phyloP scores from a whole-genome alignment of 495 filamentous ascomycete genomes.

The Friedmanniomyces simplex region DNA sequence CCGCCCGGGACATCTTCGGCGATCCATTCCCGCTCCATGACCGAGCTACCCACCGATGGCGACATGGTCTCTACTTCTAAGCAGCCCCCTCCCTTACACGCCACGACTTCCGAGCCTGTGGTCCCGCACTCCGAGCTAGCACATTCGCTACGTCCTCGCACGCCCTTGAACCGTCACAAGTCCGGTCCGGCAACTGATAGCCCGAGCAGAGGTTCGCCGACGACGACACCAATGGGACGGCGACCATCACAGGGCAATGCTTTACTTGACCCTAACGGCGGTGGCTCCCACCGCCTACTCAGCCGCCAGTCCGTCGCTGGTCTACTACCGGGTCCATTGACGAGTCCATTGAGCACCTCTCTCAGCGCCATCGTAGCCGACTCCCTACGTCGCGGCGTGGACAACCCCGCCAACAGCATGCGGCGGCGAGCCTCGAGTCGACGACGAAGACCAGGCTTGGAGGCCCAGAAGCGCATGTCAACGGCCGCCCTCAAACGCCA shows the following conservation, averaged over 20 bases:
- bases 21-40: conserved; percentile 5
- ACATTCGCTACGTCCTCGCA: conserved; percentile 5
- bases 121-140: not conserved
- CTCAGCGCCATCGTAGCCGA: conserved; percentile 42
- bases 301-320: conserved; percentile 24
- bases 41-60: not conserved
- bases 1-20: conserved; percentile 6
- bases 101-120: conserved; percentile 16
- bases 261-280: conserved; percentile 10
- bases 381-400: conserved; percentile 44
- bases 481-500: conserved; percentile 8
- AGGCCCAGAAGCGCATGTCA: not conserved
- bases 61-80: not conserved
- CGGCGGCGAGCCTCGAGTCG: not conserved
- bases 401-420: conserved; percentile 4
- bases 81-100: conserved; percentile 15
- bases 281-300: conserved; percentile 4
- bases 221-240: not conserved
- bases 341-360: conserved; percentile 25
- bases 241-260: not conserved
- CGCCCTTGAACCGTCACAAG: conserved; percentile 3
- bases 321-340: conserved; percentile 24
- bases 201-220: conserved; percentile 1
- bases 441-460: not conserved
- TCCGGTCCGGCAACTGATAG: not conserved